Base-by-base conservation (phyloP, 1,139 yeast species). In the Saccharomycopsis hybrid region DNA sequence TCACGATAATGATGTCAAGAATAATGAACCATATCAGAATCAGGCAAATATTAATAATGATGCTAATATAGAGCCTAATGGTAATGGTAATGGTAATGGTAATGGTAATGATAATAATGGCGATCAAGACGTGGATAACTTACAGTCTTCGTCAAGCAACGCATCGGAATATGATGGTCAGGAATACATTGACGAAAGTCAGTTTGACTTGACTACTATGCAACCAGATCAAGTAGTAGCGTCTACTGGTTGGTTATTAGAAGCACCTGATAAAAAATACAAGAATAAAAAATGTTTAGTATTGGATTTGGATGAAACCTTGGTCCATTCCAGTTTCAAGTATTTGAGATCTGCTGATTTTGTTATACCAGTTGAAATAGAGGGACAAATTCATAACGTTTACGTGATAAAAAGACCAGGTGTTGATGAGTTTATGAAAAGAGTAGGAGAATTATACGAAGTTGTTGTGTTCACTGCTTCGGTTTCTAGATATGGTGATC, bases 371-470 rank as follows among this genome's bases (percentile, higher is more conserved):
- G 90, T 84, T 46, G 88, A 82, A 65, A 92, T 92, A 56, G 97
- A 92, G 62, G 83, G 83, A 60, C 94, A 86, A 65, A 76, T 83
- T 33, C 97, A 94, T 66, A 94, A 88, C 62, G 98, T 92, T 45
- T 92, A 89, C 65, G 98, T 92, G 33, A 88, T 90, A 53, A 92
- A 94, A 64, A 78, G 99, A 60, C 99, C 99, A 0, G 98, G 98
- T 0, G 98, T 94, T 47, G 98, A 92, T 66, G 95, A 87, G 63
- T 92, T 94, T 62, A 74, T 92, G 72, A 73, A 71, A 57, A 76
- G 78, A 56, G 96, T 92, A 45, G 96, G 97, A 29, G 76, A 87
- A 64, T 67, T 90, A 62, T 92, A 75, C 64, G 99, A 92, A 67
- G 95, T 92, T 54, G 98, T 94, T 37, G 96, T 92, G 3, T 92